A percentile compares a stretch with the other conserved stretches of the same genome.
phyloP scores from a whole-genome alignment of 495 filamentous ascomycete genomes.

The Penicillium macrosclerotiorum region DNA sequence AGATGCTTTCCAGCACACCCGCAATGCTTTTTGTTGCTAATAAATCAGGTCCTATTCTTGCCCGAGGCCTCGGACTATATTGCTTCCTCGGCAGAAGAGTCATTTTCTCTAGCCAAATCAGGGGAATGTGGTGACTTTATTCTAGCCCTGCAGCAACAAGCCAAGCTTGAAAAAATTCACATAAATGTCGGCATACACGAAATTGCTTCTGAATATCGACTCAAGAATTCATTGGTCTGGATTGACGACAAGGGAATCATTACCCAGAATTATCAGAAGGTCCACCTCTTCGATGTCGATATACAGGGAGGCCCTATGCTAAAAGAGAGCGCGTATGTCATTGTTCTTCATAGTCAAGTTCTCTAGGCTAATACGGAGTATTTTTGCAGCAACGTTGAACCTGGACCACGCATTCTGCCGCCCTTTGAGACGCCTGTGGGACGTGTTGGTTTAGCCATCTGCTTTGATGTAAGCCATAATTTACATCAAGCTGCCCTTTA shows the following conservation, averaged over 20 bases:
- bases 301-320: conserved; percentile 60
- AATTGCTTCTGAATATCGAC: conserved; percentile 53
- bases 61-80: conserved; percentile 94
- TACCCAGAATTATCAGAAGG: conserved; percentile 67
- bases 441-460: conserved; percentile 74
- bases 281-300: conserved; percentile 76
- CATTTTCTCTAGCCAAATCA: conserved; percentile 62
- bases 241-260: conserved; percentile 65
- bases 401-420: conserved; percentile 54
- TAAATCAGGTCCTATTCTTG: conserved; percentile 73
- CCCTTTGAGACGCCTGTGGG: conserved; percentile 76
- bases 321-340: conserved; percentile 56
- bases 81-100: conserved; percentile 60
- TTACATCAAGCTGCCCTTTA: no score
- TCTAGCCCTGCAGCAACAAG: conserved; percentile 65
- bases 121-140: conserved; percentile 62
- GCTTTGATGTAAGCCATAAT: conserved; percentile 86
- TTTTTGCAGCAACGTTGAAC: conserved; percentile 53
- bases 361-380: background rate
- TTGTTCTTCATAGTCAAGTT: background rate
- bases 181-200: conserved; percentile 92
- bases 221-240: conserved; percentile 68
- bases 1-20: background rate
- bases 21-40: conserved; percentile 3
- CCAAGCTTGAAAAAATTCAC: conserved; percentile 55